Percentiles rank a stretch among this genome's conserved stretches.
Conservation (phyloP, 805 yeast genomes). For the Lipomyces chichibuensis region DNA sequence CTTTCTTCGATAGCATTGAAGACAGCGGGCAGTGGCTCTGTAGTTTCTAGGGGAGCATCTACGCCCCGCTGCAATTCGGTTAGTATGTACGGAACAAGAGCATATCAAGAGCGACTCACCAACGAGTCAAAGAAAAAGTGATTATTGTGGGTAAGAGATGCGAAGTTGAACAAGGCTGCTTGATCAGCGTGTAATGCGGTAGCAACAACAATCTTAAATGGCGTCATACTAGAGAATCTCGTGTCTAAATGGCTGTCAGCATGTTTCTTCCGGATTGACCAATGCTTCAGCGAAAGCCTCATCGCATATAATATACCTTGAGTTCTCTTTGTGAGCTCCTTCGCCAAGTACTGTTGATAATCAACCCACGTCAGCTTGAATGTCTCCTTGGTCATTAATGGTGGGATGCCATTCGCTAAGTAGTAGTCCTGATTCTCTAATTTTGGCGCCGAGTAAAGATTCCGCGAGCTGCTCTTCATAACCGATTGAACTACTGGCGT, state of each 20-base stretch:
- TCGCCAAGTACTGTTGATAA: conserved; percentile 64
- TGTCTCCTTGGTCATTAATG: conserved; percentile 66
- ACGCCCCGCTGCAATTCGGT: neutral
- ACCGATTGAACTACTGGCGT: neutral
- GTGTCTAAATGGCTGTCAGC: conserved; percentile 18
- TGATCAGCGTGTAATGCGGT: conserved; percentile 68
- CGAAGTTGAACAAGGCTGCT: conserved; percentile 77
- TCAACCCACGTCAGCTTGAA: conserved; percentile 78
- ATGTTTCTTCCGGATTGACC: no score
- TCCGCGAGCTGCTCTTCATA: conserved; percentile 33
- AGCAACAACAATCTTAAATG: conserved; percentile 45
- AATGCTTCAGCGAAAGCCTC: no score
- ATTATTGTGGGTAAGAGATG: conserved; percentile 90
- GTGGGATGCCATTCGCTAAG: conserved; percentile 57
- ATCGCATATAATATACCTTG: conserved; percentile 41
- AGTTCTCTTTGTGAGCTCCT: conserved; percentile 33
- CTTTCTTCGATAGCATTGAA: conserved; percentile 55
- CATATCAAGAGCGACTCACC: conserved; percentile 5
- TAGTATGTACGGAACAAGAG: neutral
- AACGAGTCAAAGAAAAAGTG: conserved; percentile 66
- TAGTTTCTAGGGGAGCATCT: neutral
- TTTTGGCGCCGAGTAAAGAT: conserved; percentile 66
- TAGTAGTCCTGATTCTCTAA: conserved; percentile 51
- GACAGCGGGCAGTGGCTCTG: conserved; percentile 31
- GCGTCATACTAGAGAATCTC: conserved; percentile 26